phyloP scores from a whole-genome alignment of 495 filamentous ascomycete species.

The Neurospora sp. region DNA sequence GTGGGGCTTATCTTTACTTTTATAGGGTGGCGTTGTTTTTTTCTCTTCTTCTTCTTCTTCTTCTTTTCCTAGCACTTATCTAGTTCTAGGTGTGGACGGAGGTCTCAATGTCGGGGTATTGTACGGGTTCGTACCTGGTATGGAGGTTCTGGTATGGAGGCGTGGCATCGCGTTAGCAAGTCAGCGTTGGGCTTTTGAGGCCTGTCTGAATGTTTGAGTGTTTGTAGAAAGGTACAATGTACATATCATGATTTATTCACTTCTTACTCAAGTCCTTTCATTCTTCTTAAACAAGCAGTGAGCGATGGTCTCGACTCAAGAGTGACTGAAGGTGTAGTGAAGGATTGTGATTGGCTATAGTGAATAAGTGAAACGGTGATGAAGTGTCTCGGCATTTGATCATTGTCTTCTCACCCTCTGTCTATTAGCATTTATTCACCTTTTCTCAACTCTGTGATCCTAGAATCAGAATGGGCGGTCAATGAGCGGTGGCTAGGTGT shows the following conservation, averaged over 20 bases:
- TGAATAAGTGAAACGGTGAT: too few relatives aligned
- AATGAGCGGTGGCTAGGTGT: too few relatives aligned
- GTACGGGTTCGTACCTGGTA: not conserved
- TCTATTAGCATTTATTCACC: too few relatives aligned
- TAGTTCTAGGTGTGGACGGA: not conserved
- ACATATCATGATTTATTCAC: not conserved
- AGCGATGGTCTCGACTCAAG: too few relatives aligned
- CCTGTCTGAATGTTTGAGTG: not conserved
- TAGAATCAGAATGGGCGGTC: too few relatives aligned
- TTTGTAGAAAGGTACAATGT: not conserved
- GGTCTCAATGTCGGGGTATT: not conserved
- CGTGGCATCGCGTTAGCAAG: not conserved
- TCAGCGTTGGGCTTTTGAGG: not conserved
- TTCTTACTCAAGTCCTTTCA: not conserved
- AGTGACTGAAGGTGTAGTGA: too few relatives aligned
- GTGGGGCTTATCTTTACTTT: not conserved
- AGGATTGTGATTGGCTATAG: too few relatives aligned
- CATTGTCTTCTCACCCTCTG: too few relatives aligned
- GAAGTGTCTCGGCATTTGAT: too few relatives aligned
- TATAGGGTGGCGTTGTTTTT: not conserved
- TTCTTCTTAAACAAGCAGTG: too few relatives aligned
- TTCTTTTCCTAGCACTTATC: not conserved
- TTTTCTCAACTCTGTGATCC: too few relatives aligned
- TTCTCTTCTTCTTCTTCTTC: not conserved
- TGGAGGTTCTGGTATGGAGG: too few relatives aligned